Conservation (phyloP, 2,329 filamentous ascomycete genomes). For the Botrytis paeoniae region DNA sequence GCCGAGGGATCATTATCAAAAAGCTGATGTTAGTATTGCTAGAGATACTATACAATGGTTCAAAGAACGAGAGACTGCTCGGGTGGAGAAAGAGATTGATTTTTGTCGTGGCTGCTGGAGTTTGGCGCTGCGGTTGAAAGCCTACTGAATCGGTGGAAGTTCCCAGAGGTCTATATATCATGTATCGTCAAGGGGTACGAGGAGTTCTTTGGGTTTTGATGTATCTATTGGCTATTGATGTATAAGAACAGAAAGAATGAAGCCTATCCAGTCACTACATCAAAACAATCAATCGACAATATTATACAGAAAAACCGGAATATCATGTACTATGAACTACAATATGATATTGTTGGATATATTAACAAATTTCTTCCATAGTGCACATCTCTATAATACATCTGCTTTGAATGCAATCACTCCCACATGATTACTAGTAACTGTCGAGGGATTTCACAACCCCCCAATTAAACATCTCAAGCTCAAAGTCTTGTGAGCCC, state of each 20-base stretch:
- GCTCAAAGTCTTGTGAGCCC: not conserved
- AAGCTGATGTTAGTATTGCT: not conserved
- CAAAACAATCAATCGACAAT: not conserved
- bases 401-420: not conserved
- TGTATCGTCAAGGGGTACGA: not conserved
- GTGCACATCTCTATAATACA: not conserved
- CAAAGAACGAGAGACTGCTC: not conserved
- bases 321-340: not conserved
- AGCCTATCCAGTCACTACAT: rapidly evolving
- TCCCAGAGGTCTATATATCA: no score
- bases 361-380: not conserved
- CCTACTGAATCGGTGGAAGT: rapidly evolving
- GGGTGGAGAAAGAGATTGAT: not conserved
- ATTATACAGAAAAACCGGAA: not conserved
- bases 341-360: not conserved
- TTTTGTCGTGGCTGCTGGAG: not conserved
- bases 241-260: not conserved
- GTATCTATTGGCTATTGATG: not conserved
- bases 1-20: not conserved
- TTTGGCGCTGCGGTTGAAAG: no score
- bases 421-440: not conserved
- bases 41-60: not conserved
- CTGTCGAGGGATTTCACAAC: not conserved
- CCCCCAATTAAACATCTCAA: no score
- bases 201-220: not conserved